Base-by-base conservation (phyloP, 2,329 filamentous ascomycete species). In the Clarireedia monteithiana region DNA sequence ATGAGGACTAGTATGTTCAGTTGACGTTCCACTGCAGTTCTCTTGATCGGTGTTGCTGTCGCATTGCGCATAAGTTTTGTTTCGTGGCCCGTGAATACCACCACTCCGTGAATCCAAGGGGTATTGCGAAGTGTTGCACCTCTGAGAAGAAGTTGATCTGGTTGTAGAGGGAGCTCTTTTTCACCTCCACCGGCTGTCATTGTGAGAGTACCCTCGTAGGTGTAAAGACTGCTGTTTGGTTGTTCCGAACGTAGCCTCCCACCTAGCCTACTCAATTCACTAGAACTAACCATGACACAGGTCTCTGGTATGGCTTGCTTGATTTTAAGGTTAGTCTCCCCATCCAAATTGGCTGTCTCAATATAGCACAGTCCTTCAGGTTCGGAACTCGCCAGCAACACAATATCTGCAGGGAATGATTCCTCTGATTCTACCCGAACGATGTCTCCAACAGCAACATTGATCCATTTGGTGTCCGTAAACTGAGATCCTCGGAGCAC, bases 51-150 rank as follows among this genome's bases (percentile, higher is more conserved):
- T 1, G 94, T 88, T 4, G 92, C 92, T 3, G 92, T 99, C 17
- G 94, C 95, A 70, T 99, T 99, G 64, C 94, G 86, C 94, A 99
- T 97, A 60, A 99, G 80, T 73, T 99, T 99, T 6, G 94, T 97
- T 74, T 99, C 94, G 72, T 99, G 94, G 51, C 94, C 94, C 2
- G 90, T 96, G 67, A 97, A 99, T 15, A 99, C 92, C 54, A 99
- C 94, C 17, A 95, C 82, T 40, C 92, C 94, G 69, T 99, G 90
- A 49, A 97, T 84, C 92, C 94, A 99, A 30, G 91, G 92, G 1
- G 94, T 99, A 68, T 99, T 99, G 65, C 94, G 83, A 56, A 99
- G 77, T 1, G 91, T 97, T 23, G 94, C 94, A 60, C 94, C 94
- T 76, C 94, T 85, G 36, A 99, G 81, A 17, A 99, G 78, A 42